These are phyloP conservation scores for Meredithiella fracta DNA, from an alignment of 2,329 filamentous ascomycete genomes.

Conservation along the genomic window DNA sequence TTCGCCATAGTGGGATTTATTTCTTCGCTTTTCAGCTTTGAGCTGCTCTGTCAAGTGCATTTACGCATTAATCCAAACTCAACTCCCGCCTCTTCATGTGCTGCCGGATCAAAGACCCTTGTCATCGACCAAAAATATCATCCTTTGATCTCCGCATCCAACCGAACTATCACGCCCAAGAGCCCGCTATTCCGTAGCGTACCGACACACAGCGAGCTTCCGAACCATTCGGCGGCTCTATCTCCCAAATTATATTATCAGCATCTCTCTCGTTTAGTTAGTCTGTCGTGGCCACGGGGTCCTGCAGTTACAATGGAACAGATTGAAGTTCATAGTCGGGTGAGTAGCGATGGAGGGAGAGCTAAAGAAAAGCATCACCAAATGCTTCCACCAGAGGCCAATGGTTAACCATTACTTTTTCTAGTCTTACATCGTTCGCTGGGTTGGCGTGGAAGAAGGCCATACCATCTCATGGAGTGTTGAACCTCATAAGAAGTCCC, in stretches of 20 bases:
- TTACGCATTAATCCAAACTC: slow-evolving; percentile 7
- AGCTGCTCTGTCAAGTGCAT: slow-evolving; percentile 15
- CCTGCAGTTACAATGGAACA: slow-evolving; percentile 55
- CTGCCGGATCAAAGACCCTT: not conserved
- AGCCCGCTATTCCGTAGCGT: not conserved
- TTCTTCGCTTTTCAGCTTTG: slow-evolving; percentile 13
- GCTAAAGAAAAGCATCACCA: not conserved
- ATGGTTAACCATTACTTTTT: slow-evolving; percentile 13
- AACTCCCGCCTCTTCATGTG: too few relatives aligned
- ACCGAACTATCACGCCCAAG: not conserved
- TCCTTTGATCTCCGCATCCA: not conserved
- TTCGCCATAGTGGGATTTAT: slow-evolving; percentile 13
- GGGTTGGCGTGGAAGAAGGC: slow-evolving; percentile 79
- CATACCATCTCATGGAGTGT: slow-evolving; percentile 96
- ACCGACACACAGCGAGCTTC: not conserved
- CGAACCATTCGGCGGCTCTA: not conserved
- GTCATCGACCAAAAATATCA: slow-evolving; percentile 15
- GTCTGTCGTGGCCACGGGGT: slow-evolving; percentile 6
- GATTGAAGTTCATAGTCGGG: slow-evolving; percentile 94
- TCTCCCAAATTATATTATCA: slow-evolving; percentile 7
- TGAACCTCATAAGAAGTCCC: slow-evolving; percentile 93
- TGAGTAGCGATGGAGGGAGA: slow-evolving; percentile 24
- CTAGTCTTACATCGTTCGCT: slow-evolving; percentile 94
- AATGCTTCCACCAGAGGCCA: not conserved
- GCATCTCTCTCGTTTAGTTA: slow-evolving; percentile 2